Evolutionary conservation across 2,329 filamentous ascomycete genomes (phyloP).

Genomic region (Xylaria multiplex): DNA sequence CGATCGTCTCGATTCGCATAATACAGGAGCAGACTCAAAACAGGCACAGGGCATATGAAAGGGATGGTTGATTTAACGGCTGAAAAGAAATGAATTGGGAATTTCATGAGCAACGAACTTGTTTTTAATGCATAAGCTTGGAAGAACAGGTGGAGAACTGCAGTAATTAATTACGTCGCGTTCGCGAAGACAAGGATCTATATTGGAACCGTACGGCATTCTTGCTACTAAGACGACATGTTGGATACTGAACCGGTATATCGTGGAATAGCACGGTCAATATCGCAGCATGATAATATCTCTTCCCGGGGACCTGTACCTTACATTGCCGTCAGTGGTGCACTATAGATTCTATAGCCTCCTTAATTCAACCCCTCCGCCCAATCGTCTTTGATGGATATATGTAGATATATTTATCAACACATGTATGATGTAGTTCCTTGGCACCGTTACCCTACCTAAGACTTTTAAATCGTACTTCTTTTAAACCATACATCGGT

Average conservation of each 20-base stretch:
- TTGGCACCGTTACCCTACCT: neutral
- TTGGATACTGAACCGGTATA: neutral
- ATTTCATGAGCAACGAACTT: conserved; percentile 7
- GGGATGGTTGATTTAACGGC: neutral
- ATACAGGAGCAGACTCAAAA: neutral
- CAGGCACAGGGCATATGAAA: neutral
- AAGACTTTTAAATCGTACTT: neutral
- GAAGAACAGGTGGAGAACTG: neutral
- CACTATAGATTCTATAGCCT: neutral
- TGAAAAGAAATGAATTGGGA: neutral
- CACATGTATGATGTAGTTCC: neutral
- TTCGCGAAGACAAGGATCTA: neutral
- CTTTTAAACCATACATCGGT: conserved; percentile 15
- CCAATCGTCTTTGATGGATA: neutral
- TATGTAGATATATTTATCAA: neutral
- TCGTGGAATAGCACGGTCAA: neutral
- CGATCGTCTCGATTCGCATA: neutral
- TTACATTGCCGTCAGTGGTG: neutral
- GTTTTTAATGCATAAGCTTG: neutral
- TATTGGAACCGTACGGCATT: neutral
- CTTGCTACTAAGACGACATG: neutral
- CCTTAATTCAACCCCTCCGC: neutral
- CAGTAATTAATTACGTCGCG: neutral
- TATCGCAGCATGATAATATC: neutral
- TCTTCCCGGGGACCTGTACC: neutral